Evolutionary conservation across 208 protist species (phyloP), one percentile per base, ranked within the genome.

Genomic region (Blastocrithidia nonstop): DNA sequence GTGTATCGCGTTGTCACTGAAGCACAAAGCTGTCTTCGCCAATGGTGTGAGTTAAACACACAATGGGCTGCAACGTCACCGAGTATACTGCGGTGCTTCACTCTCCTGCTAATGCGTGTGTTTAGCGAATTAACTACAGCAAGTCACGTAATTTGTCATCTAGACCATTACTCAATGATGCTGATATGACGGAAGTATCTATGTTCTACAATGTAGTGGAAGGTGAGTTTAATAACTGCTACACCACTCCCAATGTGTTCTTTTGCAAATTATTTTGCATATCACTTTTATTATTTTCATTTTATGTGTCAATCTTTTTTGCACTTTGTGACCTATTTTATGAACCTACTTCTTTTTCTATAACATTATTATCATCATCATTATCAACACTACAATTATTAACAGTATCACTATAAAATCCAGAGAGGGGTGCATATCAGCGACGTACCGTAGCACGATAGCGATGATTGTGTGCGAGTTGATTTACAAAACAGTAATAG

Each of bases 1-100:
- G 43, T 6, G 73, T 56, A 43, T 92, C 87, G 19, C 87, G 76
- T 32, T 70, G 71, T 81, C 82, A 93, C 8, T 42, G 66, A 7
- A 95, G 56, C 23, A 49, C 43, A 48, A 95, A 81, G 46, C 54
- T 79, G 46, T 95, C 75, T 55, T 95, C 87, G 19, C 70, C 62
- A 17, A 85, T 68, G 8, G 62, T 61, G 22, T 80, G 61, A 20
- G 80, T 58, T 5, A 27, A 49, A 47, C 75, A 87, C 33, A 81
- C 58, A 77, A 95, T 87, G 36, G 78, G 71, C 20, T 70, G 63
- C 49, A 95, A 51, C 19, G 87, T 95, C 31, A 76, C 61, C 7
- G 68, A 61, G 56, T 75, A 73, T 9, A 72, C 58, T 3, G 66
- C 45, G 24, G 73, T 68, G 43, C 83, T 86, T 83, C 87, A 95